A percentile compares a stretch with the other conserved stretches of the same genome.
Conservation (phyloP, 1,284 basidiomycete genomes). For the Sutorius eximius region DNA sequence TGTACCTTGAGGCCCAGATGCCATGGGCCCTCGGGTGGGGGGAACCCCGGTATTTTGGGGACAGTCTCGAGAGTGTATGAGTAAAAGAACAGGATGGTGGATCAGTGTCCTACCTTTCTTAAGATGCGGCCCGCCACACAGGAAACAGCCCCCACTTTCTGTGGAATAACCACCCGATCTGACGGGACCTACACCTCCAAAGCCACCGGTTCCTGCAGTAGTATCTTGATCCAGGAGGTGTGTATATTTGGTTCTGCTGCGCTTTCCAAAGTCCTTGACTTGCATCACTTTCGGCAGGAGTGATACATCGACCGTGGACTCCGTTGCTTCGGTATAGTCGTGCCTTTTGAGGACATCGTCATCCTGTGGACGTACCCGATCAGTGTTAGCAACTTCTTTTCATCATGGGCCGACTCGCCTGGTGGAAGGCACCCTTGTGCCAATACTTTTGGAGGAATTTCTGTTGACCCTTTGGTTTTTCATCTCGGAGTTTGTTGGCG, state of each 20-base stretch:
- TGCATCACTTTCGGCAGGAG: slow-evolving; percentile 95
- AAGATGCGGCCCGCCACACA: slow-evolving; percentile 87
- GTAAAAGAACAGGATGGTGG: slow-evolving; percentile 2
- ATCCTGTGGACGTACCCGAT: slow-evolving; percentile 53
- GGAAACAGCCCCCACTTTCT: slow-evolving; percentile 77
- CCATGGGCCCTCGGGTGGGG: slow-evolving; percentile 37
- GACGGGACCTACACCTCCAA: slow-evolving; percentile 61
- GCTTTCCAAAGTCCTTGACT: slow-evolving; percentile 94
- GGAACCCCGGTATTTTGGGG: slow-evolving; percentile 63
- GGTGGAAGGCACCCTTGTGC: slow-evolving; percentile 99
- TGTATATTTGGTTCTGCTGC: slow-evolving; percentile 91
- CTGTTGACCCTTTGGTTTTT: slow-evolving; percentile 85
- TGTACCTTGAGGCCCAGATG: slow-evolving; percentile 50
- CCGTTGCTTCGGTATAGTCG: slow-evolving; percentile 89
- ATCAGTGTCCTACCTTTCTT: slow-evolving; percentile 66
- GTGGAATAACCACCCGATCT: slow-evolving; percentile 57
- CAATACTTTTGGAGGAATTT: slow-evolving; percentile 98
- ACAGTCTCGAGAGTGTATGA: slow-evolving; percentile 52
- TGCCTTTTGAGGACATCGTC: slow-evolving; percentile 82
- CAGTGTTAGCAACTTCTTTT: slow-evolving; percentile 7
- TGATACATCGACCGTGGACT: slow-evolving; percentile 82
- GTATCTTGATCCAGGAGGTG: slow-evolving; percentile 96
- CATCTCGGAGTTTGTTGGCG: slow-evolving; percentile 76
- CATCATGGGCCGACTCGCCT: slow-evolving; percentile 47
- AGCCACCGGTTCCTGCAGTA: slow-evolving; percentile 60